phyloP scores from a whole-genome alignment of 2,329 filamentous ascomycete species.

The Ophidiomyces ophidiicola region DNA sequence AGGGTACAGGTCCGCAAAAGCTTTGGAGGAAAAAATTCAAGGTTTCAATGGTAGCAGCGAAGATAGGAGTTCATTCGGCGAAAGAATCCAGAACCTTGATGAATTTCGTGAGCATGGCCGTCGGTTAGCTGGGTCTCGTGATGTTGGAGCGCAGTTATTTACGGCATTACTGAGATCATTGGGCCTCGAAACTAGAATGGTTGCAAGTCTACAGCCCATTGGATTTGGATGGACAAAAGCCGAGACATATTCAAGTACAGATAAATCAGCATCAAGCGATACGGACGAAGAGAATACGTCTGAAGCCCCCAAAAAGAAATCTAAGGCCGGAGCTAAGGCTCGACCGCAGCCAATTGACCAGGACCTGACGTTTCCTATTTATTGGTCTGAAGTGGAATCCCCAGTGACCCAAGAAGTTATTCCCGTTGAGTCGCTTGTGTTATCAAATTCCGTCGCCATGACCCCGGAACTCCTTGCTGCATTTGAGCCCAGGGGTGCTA shows the following conservation, averaged over 20 bases:
- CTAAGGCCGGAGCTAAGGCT: slow-evolving; percentile 29
- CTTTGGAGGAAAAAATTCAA: slow-evolving; percentile 60
- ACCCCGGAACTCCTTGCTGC: slow-evolving; percentile 59
- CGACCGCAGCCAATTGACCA: slow-evolving; percentile 46
- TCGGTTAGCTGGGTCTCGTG: slow-evolving; percentile 65
- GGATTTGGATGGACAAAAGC: slow-evolving; percentile 84
- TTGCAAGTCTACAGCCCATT: slow-evolving; percentile 70
- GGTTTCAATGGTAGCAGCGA: slow-evolving; percentile 53
- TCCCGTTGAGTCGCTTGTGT: slow-evolving; percentile 62
- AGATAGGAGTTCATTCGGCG: slow-evolving; percentile 58
- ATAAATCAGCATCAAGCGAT: slow-evolving; percentile 13
- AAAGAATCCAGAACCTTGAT: slow-evolving; percentile 54
- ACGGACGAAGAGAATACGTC: slow-evolving; percentile 18
- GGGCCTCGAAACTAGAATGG: slow-evolving; percentile 69
- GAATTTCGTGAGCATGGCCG: slow-evolving; percentile 59
- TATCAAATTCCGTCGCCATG: slow-evolving; percentile 54
- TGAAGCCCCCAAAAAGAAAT: slow-evolving; percentile 17
- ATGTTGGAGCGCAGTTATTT: slow-evolving; percentile 80
- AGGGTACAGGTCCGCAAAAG: slow-evolving; percentile 71
- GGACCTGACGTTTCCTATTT: slow-evolving; percentile 72
- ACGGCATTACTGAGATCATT: slow-evolving; percentile 70
- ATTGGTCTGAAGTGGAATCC: slow-evolving; percentile 86
- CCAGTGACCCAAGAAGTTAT: slow-evolving; percentile 67
- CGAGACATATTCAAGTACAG: slow-evolving; percentile 56
- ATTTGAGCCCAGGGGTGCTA: slow-evolving; percentile 71